A percentile compares a stretch with the other conserved stretches of the same genome.
Conservation (phyloP, 805 yeast genomes). For the Cyberlindnera bimundalis region DNA sequence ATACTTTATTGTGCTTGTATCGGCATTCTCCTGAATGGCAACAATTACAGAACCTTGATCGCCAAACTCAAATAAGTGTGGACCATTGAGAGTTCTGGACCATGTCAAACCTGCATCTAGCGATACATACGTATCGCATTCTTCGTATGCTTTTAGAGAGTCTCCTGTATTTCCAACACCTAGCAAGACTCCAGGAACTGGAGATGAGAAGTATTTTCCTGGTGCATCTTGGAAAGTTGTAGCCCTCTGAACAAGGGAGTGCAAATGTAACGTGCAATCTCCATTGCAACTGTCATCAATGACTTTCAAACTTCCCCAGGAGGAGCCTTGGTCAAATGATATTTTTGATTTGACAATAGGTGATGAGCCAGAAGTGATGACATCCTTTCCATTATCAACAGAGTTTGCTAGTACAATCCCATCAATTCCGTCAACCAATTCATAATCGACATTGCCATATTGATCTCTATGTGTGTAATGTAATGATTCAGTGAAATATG, state of each 20-base stretch:
- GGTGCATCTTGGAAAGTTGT: conserved; percentile 20
- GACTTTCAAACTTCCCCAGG: conserved; percentile 31
- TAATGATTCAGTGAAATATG: conserved; percentile 43
- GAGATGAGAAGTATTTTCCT: conserved; percentile 35
- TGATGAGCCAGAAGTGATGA: conserved; percentile 6
- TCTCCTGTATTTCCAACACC: conserved; percentile 41
- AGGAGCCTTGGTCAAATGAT: conserved; percentile 37
- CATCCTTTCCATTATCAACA: conserved; percentile 22
- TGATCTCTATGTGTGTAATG: conserved; percentile 37
- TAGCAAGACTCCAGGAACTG: conserved; percentile 42
- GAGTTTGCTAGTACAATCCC: conserved; percentile 58
- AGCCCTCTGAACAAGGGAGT: conserved; percentile 32
- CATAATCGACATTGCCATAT: conserved; percentile 33
- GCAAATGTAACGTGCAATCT: conserved; percentile 33
- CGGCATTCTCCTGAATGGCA: conserved; percentile 46
- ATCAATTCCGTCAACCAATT: conserved; percentile 46
- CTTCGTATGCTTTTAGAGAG: conserved; percentile 22
- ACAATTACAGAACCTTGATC: conserved; percentile 74
- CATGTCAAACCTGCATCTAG: conserved; percentile 78
- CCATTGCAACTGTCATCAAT: conserved; percentile 25
- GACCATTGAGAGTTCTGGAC: conserved; percentile 50
- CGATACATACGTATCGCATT: conserved; percentile 56
- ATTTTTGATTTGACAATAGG: conserved; percentile 30
- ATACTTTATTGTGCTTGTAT: conserved; percentile 39
- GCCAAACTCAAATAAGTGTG: conserved; percentile 59